Evolutionary conservation across 2,329 filamentous ascomycete genomes (phyloP).

Genomic region (Rutstroemia sp.): DNA sequence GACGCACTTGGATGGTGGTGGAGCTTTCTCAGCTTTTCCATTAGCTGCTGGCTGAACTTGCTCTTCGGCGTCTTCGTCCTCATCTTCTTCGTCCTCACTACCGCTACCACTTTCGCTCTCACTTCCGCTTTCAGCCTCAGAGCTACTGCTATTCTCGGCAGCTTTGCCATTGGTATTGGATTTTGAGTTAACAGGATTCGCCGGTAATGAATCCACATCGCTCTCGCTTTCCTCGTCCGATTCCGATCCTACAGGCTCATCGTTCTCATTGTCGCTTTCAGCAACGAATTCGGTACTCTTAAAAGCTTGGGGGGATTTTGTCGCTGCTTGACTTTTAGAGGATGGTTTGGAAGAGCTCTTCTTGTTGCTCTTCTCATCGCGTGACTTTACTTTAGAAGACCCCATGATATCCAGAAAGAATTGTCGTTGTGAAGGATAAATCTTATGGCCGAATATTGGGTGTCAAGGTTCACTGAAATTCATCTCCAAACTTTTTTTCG

Average conservation of each 20-base stretch:
- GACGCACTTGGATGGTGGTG: slow-evolving; percentile 11
- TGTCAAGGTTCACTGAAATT: neutral
- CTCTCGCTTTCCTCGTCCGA: slow-evolving; percentile 19
- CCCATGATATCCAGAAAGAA: slow-evolving; percentile 8
- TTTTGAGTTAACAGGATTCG: slow-evolving; percentile 8
- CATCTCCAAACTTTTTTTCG: slow-evolving; percentile 15
- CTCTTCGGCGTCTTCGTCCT: no score
- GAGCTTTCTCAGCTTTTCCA: neutral
- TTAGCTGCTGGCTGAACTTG: slow-evolving; percentile 1
- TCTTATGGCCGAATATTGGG: neutral
- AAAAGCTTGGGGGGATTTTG: slow-evolving; percentile 9
- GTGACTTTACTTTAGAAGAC: slow-evolving; percentile 15
- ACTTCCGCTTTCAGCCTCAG: slow-evolving; percentile 24
- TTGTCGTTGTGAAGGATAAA: neutral
- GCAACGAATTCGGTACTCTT: slow-evolving; percentile 26
- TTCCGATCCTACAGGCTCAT: slow-evolving; percentile 12
- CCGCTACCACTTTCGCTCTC: slow-evolving; percentile 21
- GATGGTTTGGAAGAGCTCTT: slow-evolving; percentile 9
- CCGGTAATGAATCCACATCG: slow-evolving; percentile 18
- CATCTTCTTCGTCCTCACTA: slow-evolving; percentile 30
- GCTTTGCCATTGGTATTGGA: slow-evolving; percentile 22
- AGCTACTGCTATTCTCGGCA: slow-evolving; percentile 14
- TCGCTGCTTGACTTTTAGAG: neutral
- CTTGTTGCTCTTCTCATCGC: slow-evolving; percentile 15
- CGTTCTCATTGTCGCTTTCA: slow-evolving; percentile 25